phyloP scores from a whole-genome alignment of 2,329 filamentous ascomycete genomes.

The Arthrinium puccinioides region DNA sequence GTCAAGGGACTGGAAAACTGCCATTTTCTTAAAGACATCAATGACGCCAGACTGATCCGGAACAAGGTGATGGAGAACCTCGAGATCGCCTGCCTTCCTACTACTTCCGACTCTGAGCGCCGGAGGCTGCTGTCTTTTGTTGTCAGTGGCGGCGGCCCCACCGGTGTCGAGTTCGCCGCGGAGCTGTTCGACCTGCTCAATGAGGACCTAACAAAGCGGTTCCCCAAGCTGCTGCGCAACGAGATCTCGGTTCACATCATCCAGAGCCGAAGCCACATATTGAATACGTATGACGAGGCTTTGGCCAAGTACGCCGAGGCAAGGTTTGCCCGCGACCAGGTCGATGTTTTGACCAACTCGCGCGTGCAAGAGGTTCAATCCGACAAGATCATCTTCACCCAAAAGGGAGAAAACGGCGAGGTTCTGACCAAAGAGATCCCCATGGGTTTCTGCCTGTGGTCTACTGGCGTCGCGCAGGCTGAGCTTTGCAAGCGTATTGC shows the following conservation, averaged over 20 bases:
- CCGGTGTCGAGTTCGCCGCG: slow-evolving; percentile 94
- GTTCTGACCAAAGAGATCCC: slow-evolving; percentile 86
- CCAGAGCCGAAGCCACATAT: slow-evolving; percentile 86
- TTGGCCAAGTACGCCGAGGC: slow-evolving; percentile 88
- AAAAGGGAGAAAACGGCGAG: slow-evolving; percentile 67
- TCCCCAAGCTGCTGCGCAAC: slow-evolving; percentile 86
- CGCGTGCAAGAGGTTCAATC: slow-evolving; percentile 81
- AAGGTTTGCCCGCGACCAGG: slow-evolving; percentile 82
- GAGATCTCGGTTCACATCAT: slow-evolving; percentile 97
- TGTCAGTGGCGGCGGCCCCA: slow-evolving; percentile 90
- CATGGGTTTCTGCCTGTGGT: slow-evolving; percentile 96
- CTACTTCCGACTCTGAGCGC: slow-evolving; percentile 81
- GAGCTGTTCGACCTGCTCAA: slow-evolving; percentile 95
- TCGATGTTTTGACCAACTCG: slow-evolving; percentile 87
- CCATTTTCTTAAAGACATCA: slow-evolving; percentile 91
- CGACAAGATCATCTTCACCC: slow-evolving; percentile 84
- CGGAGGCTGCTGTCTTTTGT: slow-evolving; percentile 87
- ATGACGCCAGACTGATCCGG: slow-evolving; percentile 82
- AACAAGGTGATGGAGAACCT: slow-evolving; percentile 86
- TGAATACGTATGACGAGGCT: slow-evolving; percentile 97
- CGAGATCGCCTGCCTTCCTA: slow-evolving; percentile 86
- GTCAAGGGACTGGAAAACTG: slow-evolving; percentile 92
- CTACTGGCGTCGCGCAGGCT: slow-evolving; percentile 86
- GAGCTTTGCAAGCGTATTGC: slow-evolving; percentile 72
- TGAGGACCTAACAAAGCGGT: slow-evolving; percentile 78